Percentiles rank a stretch among this genome's conserved stretches.
Conservation (phyloP, 2,329 filamentous ascomycete species). For the Colletotrichum tanaceti region DNA sequence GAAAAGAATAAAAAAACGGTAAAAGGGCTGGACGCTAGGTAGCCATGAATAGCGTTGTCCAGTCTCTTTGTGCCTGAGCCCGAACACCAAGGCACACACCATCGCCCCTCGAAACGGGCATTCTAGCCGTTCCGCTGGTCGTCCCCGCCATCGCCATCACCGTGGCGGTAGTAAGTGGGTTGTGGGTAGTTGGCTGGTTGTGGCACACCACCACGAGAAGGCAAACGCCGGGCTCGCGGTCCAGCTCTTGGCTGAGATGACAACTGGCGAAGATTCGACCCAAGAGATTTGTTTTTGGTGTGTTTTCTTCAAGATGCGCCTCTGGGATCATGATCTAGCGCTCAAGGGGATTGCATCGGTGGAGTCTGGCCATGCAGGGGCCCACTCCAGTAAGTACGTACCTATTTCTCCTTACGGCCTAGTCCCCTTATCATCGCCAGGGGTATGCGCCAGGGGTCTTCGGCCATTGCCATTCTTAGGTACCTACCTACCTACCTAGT, state of each 20-base stretch:
- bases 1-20: slow-evolving; percentile 12
- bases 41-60: slow-evolving; percentile 14
- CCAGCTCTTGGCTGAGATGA: slow-evolving; percentile 15
- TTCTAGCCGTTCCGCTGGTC: slow-evolving; percentile 19
- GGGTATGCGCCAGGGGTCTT: slow-evolving; percentile 9
- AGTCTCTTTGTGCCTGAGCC: slow-evolving; percentile 23
- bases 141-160: neutral
- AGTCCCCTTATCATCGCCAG: neutral
- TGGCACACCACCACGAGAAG: neutral
- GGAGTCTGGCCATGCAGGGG: slow-evolving; percentile 14
- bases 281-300: neutral
- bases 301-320: slow-evolving; percentile 30
- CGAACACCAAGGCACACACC: slow-evolving; percentile 13
- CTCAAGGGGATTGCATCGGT: slow-evolving; percentile 7
- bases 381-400: slow-evolving; percentile 8
- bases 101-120: slow-evolving; percentile 1
- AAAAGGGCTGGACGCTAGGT: slow-evolving; percentile 3
- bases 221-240: slow-evolving; percentile 9
- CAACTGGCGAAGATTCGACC: slow-evolving; percentile 6
- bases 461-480: slow-evolving; percentile 13
- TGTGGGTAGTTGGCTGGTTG: neutral
- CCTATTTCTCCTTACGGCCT: slow-evolving; percentile 17
- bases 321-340: slow-evolving; percentile 26
- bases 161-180: neutral
- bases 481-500: no score